Evolutionary conservation across 345 rosid genomes (phyloP), one percentile per base, ranked within the genome.

Genomic region (Acer yangbiense): DNA sequence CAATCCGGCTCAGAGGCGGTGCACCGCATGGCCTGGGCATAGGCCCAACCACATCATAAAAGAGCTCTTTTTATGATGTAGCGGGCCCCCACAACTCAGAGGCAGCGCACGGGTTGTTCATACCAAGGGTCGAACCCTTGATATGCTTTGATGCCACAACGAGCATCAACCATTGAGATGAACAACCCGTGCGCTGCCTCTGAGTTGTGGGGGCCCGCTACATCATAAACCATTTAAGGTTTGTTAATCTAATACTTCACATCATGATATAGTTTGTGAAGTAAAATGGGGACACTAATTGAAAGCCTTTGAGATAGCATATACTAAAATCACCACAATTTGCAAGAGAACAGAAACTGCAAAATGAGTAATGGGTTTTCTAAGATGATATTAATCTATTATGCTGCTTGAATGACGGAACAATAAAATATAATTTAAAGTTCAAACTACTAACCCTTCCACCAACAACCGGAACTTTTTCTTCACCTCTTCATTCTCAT

Each of bases 401-500:
- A 20, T 14, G 32, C 64, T 66, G 44, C 2, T 41, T 48, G 27
- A 69, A 62, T 58, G 39, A 67, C 16, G 6, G 23, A 64, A 9
- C 21, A 70, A 61, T 7, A 16, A 35, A 39, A 71, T 65, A 14
- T 27, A 50, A 50, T 57, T 41, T 50, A 77, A 55, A 9, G 55
- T 25, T 18, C 48, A 18, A 74, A 23, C 8, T 50, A 85, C 91
- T 85, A 78, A 96, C 99, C 99, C 98, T 86, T 96, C 99, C 41
- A 96, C 98, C 66, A 87, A 79, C 77, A 96, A 83, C 81, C 88
- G 88, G 82, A 80, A 91, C 80, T 77, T 86, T 76, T 84, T 86
- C 67, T 55, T 73, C 29, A 29, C 84, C 25, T 63, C 72, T 72
- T 69, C 66, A 54, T 74, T 86, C 76, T 76, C 89, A 66, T 63